Percentiles rank a stretch among this genome's conserved stretches.
Evolutionary conservation across 805 yeast genomes (phyloP).

Genomic region (Schwanniomyces vanrijiae): DNA sequence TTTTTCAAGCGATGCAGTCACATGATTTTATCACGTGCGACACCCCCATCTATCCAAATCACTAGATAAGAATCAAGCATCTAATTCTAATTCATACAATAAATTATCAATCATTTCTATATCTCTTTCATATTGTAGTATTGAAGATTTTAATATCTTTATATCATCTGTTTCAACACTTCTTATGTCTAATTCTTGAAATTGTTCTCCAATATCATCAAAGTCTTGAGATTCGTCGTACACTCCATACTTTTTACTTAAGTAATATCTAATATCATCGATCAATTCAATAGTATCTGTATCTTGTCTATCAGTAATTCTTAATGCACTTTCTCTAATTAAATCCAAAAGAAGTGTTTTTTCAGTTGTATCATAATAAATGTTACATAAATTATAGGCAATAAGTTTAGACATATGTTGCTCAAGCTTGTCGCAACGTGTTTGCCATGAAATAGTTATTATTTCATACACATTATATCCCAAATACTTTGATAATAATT

Average conservation of each 20-base stretch:
- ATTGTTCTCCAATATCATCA: slow-evolving; percentile 18
- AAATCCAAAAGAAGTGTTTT: slow-evolving; percentile 16
- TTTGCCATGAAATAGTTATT: slow-evolving; percentile 65
- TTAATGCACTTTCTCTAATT: slow-evolving; percentile 47
- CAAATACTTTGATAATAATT: slow-evolving; percentile 14
- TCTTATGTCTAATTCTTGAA: slow-evolving; percentile 8
- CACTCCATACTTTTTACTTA: slow-evolving; percentile 40
- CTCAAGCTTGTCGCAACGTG: slow-evolving; percentile 64
- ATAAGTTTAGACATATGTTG: slow-evolving; percentile 58
- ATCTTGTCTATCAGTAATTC: slow-evolving; percentile 63
- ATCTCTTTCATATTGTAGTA: slow-evolving; percentile 22
- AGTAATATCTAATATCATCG: slow-evolving; percentile 72
- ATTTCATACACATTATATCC: slow-evolving; percentile 53
- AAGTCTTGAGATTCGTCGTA: slow-evolving; percentile 25
- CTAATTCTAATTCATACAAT: slow-evolving; percentile 26
- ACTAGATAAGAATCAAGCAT: slow-evolving; percentile 20
- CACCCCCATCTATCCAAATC: too few species aligned
- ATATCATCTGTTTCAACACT: slow-evolving; percentile 14
- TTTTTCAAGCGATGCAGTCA: slow-evolving; percentile 8
- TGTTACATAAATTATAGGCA: slow-evolving; percentile 45
- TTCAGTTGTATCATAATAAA: slow-evolving; percentile 35
- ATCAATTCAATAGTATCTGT: slow-evolving; percentile 79
- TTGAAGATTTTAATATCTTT: slow-evolving; percentile 14
- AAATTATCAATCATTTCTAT: slow-evolving; percentile 27
- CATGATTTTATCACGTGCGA: neutral